Percentiles rank a stretch among this genome's conserved stretches.
Conservation (phyloP, 176 grass and related monocot species). For the Phoenix dactylifera region DNA sequence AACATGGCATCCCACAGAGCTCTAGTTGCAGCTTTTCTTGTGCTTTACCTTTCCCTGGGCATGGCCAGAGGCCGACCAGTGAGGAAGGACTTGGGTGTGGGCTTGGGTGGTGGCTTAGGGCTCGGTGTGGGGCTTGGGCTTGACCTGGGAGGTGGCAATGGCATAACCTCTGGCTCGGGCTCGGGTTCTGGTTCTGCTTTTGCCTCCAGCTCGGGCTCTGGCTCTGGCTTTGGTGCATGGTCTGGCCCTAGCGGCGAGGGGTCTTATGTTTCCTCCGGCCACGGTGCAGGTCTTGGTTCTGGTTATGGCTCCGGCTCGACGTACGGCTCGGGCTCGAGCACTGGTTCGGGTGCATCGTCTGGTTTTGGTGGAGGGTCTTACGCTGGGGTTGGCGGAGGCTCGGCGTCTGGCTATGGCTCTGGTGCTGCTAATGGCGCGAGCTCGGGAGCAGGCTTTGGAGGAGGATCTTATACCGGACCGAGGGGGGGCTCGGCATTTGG, state of each 20-base stretch:
- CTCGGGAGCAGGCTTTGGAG: not conserved
- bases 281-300: conserved; percentile 7
- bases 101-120: conserved; percentile 19
- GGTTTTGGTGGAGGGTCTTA: conserved; percentile 10
- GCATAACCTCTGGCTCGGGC: conserved; percentile 5
- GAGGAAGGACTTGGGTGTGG: conserved; percentile 44
- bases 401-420: conserved; percentile 2
- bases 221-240: conserved; percentile 23
- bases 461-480: not conserved
- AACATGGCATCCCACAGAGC: conserved; percentile 27
- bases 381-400: not conserved
- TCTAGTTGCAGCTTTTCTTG: conserved; percentile 15
- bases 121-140: conserved; percentile 16
- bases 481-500: not conserved
- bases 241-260: conserved; percentile 1
- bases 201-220: conserved; percentile 22
- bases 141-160: conserved; percentile 13
- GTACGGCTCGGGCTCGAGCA: conserved; percentile 9
- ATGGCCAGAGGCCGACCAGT: conserved; percentile 24
- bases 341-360: not conserved
- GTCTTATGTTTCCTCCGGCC: conserved; percentile 2
- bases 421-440: not conserved
- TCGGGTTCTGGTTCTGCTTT: conserved; percentile 8
- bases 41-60: conserved; percentile 9
- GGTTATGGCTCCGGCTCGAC: not conserved